Evolutionary conservation across 768 basidiomycete species (phyloP).

Genomic region (Sistotremastrum suecicum): DNA sequence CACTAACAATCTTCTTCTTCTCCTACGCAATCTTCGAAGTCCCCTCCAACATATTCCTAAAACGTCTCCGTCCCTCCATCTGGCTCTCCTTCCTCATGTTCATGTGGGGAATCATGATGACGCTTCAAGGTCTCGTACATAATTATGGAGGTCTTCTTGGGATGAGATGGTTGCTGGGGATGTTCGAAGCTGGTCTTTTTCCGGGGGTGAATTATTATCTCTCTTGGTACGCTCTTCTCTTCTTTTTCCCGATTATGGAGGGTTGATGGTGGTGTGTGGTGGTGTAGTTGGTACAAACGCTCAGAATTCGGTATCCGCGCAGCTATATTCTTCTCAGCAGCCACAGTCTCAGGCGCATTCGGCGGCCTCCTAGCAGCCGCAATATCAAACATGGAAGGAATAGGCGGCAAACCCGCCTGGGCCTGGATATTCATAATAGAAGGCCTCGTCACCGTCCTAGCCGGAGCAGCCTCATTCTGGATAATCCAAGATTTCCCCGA

Average conservation of each 20-base stretch:
- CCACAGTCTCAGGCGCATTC: slow-evolving; percentile 73
- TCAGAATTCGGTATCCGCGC: slow-evolving; percentile 55
- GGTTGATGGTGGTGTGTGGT: background rate
- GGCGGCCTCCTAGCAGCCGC: slow-evolving; percentile 53
- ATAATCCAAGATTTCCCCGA: slow-evolving; percentile 71
- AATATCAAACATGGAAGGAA: slow-evolving; percentile 56
- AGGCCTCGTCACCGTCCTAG: slow-evolving; percentile 52
- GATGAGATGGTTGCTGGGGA: slow-evolving; percentile 58
- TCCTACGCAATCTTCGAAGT: slow-evolving; percentile 65
- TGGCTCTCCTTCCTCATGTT: slow-evolving; percentile 69
- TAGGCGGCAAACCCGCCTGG: slow-evolving; percentile 47
- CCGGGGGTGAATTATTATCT: slow-evolving; percentile 54
- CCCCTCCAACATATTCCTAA: slow-evolving; percentile 60
- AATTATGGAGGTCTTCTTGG: slow-evolving; percentile 59
- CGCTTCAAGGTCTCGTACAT: slow-evolving; percentile 55
- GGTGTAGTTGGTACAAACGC: slow-evolving; percentile 46
- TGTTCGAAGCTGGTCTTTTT: slow-evolving; percentile 57
- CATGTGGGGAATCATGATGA: slow-evolving; percentile 67
- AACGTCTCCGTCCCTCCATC: slow-evolving; percentile 59
- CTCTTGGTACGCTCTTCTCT: slow-evolving; percentile 38
- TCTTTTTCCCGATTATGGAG: slow-evolving; percentile 1
- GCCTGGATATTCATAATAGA: slow-evolving; percentile 50
- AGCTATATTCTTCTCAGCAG: slow-evolving; percentile 63
- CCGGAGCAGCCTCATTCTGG: slow-evolving; percentile 50
- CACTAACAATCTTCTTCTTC: slow-evolving; percentile 40